Evolutionary conservation across 768 basidiomycete genomes (phyloP).

Genomic region (Chalciporus piperatus): DNA sequence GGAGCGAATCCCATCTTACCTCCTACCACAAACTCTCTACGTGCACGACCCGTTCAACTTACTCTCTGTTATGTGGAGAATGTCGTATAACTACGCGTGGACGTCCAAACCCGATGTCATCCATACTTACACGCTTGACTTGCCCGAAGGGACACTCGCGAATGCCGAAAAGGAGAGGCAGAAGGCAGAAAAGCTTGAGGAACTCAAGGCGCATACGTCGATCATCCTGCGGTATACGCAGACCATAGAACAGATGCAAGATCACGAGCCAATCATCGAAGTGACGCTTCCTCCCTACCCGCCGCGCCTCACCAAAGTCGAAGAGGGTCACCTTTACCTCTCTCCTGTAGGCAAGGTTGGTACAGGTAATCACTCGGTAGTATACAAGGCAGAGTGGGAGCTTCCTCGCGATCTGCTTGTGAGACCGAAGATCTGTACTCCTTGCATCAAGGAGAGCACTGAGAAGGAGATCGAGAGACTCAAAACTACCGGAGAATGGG

Average conservation of each 20-base stretch:
- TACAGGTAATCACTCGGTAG: conserved; percentile 50
- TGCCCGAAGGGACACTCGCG: conserved; percentile 1
- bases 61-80: conserved; percentile 9
- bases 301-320: conserved; percentile 16
- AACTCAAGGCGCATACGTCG: conserved; percentile 12
- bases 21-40: conserved; percentile 39
- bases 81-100: conserved; percentile 18
- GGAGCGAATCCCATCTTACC: conserved; percentile 31
- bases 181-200: conserved; percentile 10
- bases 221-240: conserved; percentile 22
- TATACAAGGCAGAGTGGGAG: conserved; percentile 51
- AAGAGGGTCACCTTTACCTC: conserved; percentile 52
- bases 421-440: conserved; percentile 34
- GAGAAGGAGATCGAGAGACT: conserved; percentile 18
- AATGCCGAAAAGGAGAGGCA: conserved; percentile 1
- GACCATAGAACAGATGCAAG: conserved; percentile 20
- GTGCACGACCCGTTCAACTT: conserved; percentile 44
- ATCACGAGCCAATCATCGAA: conserved; percentile 27
- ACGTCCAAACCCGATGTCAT: conserved; percentile 28
- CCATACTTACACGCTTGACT: conserved; percentile 29
- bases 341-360: conserved; percentile 38
- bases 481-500: conserved; percentile 24
- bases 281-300: conserved; percentile 29
- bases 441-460: conserved; percentile 37
- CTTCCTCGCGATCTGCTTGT: conserved; percentile 43